These are phyloP conservation scores for Myxozyma kluyveri DNA, from an alignment of 805 yeast genomes.

Conservation along the genomic window DNA sequence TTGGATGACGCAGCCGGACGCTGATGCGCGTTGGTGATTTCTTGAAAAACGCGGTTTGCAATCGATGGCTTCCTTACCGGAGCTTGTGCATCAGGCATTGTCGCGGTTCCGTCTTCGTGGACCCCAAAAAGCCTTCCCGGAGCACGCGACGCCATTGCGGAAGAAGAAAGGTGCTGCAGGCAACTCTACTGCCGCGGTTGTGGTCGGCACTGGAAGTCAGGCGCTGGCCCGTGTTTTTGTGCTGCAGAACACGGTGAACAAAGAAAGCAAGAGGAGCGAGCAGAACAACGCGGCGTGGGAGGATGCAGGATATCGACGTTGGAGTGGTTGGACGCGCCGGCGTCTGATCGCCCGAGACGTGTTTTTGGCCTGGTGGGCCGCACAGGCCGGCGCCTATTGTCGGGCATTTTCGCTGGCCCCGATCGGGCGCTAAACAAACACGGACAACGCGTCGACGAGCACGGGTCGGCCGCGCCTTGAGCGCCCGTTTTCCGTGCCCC, in stretches of 20 bases:
- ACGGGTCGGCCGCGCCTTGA: not conserved
- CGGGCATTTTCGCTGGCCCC: not conserved
- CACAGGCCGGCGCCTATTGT: not conserved
- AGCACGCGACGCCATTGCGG: not conserved
- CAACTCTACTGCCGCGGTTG: too few species aligned
- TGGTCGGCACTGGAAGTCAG: too few species aligned
- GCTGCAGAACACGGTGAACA: too few species aligned
- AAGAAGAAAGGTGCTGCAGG: too few species aligned
- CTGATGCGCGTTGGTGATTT: conserved; percentile 16
- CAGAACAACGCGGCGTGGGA: not conserved
- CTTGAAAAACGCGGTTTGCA: conserved; percentile 17
- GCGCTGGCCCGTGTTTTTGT: too few species aligned
- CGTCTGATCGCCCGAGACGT: too few species aligned
- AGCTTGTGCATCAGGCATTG: too few species aligned
- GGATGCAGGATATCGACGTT: conserved; percentile 1
- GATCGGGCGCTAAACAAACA: not conserved
- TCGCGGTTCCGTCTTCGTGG: too few species aligned
- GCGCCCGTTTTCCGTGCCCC: not conserved
- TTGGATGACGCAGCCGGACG: conserved; percentile 5
- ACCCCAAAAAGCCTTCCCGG: too few species aligned
- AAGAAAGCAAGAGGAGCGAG: too few species aligned
- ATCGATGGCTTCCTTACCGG: conserved; percentile 2
- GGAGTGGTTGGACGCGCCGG: too few species aligned
- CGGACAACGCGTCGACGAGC: not conserved
- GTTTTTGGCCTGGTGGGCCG: too few species aligned